Percentiles rank a stretch among this genome's conserved stretches.
Evolutionary conservation across 257 asterid genomes (phyloP).

Genomic region (Penstemon eatonii): DNA sequence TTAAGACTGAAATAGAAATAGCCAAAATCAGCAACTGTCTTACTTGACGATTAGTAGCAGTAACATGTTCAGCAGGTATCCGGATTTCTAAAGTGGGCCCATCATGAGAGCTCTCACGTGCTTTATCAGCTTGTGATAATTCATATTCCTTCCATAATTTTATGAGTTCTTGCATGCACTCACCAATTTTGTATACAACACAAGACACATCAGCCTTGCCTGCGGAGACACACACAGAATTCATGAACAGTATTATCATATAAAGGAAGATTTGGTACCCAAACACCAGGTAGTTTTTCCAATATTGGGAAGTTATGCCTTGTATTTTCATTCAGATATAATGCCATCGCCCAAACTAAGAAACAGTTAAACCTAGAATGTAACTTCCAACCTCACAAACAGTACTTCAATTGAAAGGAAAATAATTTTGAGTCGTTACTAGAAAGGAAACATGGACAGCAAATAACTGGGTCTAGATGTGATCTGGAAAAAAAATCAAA

Average conservation of each 20-base stretch:
- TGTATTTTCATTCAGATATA: constrained; percentile 8
- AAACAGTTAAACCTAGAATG: background rate
- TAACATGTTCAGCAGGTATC: constrained; percentile 94
- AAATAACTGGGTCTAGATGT: too few species aligned
- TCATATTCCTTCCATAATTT: constrained; percentile 78
- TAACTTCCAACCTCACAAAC: background rate
- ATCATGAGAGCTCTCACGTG: constrained; percentile 58
- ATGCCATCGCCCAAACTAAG: background rate
- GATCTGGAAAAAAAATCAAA: background rate
- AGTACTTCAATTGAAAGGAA: background rate
- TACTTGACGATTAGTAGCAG: constrained; percentile 95
- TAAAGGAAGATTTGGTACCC: constrained; percentile 14
- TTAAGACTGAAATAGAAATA: too few species aligned
- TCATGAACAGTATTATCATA: constrained; percentile 24
- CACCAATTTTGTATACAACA: constrained; percentile 84
- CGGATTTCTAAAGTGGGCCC: constrained; percentile 89
- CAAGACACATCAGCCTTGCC: constrained; percentile 65
- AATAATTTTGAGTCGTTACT: background rate
- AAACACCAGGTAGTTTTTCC: constrained; percentile 9
- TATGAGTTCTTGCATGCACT: constrained; percentile 82
- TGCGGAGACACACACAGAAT: constrained; percentile 35
- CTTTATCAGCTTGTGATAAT: constrained; percentile 57
- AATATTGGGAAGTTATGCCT: constrained; percentile 15
- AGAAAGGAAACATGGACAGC: background rate
- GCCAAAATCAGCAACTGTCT: background rate